Conservation (phyloP, 108 stramenopile species). For the Stephanodiscus minutulus region DNA sequence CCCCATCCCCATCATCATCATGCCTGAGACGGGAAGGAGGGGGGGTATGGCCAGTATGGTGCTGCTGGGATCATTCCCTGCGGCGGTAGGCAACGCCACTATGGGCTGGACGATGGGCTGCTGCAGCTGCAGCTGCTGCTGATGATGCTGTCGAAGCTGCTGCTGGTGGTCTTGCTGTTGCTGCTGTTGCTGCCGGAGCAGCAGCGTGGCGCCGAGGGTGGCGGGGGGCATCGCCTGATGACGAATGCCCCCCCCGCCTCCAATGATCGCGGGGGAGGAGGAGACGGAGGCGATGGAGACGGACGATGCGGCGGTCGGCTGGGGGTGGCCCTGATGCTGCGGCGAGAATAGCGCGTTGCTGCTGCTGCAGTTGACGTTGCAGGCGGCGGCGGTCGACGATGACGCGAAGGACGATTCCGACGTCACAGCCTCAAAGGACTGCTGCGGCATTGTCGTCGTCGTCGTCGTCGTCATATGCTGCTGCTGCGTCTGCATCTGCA, state of each 20-base stretch:
- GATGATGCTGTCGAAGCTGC: not conserved
- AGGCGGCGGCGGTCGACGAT: too few relatives aligned
- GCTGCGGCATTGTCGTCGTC: too few relatives aligned
- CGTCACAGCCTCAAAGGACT: too few relatives aligned
- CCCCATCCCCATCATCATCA: not conserved
- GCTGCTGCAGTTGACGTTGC: too few relatives aligned
- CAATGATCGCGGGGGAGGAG: not conserved
- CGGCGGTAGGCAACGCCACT: not conserved
- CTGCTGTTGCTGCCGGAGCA: not conserved
- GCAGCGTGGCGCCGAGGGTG: not conserved
- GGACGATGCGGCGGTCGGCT: too few relatives aligned
- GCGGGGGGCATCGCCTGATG: not conserved
- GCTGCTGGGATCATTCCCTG: not conserved
- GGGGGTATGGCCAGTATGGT: conserved; percentile 5
- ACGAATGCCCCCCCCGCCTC: too few relatives aligned
- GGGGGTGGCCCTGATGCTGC: not conserved
- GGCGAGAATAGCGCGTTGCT: too few relatives aligned
- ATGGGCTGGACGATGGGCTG: not conserved
- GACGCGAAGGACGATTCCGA: too few relatives aligned
- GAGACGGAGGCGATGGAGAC: not conserved
- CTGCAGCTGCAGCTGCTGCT: not conserved
- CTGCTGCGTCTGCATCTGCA: not conserved
- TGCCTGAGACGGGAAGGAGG: conserved; percentile 2
- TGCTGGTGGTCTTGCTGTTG: not conserved
- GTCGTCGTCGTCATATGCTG: not conserved